These are phyloP conservation scores for Trifolium pratense DNA, from an alignment of 306 rosid genomes.

Conservation along the genomic window DNA sequence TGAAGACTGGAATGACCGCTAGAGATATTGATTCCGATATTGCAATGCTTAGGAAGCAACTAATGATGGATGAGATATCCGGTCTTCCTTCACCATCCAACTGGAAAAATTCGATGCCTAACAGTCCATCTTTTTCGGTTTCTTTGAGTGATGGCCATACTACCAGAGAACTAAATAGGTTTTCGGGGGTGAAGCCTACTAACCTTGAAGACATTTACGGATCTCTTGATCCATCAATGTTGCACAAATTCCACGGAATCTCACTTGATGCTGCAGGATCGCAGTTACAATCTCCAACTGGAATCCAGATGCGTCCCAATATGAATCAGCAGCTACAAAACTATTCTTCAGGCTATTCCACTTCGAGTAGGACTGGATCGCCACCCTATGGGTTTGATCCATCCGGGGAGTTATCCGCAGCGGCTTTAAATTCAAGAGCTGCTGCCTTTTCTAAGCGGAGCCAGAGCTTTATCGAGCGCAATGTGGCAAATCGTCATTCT, in stretches of 20 bases:
- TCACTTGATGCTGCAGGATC: slow-evolving; percentile 57
- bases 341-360: slow-evolving; percentile 55
- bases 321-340: slow-evolving; percentile 60
- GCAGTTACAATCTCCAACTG: slow-evolving; percentile 70
- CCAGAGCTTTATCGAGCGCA: slow-evolving; percentile 82
- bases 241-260: slow-evolving; percentile 64
- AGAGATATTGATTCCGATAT: slow-evolving; percentile 64
- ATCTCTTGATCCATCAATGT: slow-evolving; percentile 56
- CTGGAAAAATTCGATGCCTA: slow-evolving; percentile 68
- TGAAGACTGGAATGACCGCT: slow-evolving; percentile 59
- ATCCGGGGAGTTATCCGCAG: slow-evolving; percentile 45
- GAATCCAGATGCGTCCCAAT: slow-evolving; percentile 60
- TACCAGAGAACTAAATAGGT: slow-evolving; percentile 55
- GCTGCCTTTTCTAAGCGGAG: slow-evolving; percentile 78
- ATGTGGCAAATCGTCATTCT: slow-evolving; percentile 48
- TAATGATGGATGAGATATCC: slow-evolving; percentile 62
- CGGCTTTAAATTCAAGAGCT: slow-evolving; percentile 60
- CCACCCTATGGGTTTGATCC: slow-evolving; percentile 47
- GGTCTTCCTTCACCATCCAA: slow-evolving; percentile 67
- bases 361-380: slow-evolving; percentile 58
- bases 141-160: slow-evolving; percentile 46
- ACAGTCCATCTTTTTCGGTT: slow-evolving; percentile 50
- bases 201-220: slow-evolving; percentile 70
- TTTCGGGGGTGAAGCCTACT: slow-evolving; percentile 62
- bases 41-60: slow-evolving; percentile 58